Conservation (phyloP, 768 basidiomycete genomes). For the Russula brevipes region DNA sequence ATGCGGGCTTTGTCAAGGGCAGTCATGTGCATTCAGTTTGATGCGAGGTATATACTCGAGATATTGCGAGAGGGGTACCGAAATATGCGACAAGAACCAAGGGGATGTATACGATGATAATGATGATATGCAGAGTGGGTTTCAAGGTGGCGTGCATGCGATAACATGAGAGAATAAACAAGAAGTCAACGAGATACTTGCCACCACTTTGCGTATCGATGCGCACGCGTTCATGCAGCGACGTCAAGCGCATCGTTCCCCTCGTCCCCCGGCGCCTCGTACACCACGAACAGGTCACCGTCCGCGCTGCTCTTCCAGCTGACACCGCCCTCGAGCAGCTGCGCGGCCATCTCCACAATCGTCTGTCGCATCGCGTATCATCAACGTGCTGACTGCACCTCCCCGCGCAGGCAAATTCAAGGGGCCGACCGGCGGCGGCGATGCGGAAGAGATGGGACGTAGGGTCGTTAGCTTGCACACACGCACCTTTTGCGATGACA, state of each 20-base stretch:
- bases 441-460: neutral
- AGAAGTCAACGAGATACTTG: no score
- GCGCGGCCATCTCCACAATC: conserved; percentile 75
- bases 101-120: no score
- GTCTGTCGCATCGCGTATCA: conserved; percentile 46
- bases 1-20: no score
- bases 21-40: no score
- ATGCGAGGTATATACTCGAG: no score
- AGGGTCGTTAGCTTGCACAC: neutral
- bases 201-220: neutral
- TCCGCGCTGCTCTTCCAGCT: conserved; percentile 61
- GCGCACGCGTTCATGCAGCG: neutral
- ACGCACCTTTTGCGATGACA: conserved; percentile 84
- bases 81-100: no score
- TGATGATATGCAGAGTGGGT: no score
- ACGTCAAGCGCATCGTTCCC: conserved; percentile 56
- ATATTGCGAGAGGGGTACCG: no score
- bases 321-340: conserved; percentile 59
- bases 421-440: conserved; percentile 45
- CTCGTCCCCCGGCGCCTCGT: conserved; percentile 56
- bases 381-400: conserved; percentile 35
- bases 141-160: no score
- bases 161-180: no score
- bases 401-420: conserved; percentile 29
- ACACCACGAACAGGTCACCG: conserved; percentile 65